These are phyloP conservation scores for Nakazawaea ishiwadae DNA, from an alignment of 805 yeast genomes.

Conservation along the genomic window DNA sequence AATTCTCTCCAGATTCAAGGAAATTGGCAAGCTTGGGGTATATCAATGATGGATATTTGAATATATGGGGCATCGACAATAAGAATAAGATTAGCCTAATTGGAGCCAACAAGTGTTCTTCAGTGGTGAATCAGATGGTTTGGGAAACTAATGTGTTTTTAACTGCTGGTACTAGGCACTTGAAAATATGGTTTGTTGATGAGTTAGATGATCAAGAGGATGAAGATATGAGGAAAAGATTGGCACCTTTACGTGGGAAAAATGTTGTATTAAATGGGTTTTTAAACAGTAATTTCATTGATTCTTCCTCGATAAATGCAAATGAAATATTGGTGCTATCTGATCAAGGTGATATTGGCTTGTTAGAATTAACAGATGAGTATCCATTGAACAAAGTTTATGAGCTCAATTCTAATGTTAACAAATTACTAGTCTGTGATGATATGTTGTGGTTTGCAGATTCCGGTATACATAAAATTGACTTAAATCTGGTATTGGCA, in stretches of 20 bases:
- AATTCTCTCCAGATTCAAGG: slow-evolving; percentile 55
- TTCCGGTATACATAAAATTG: slow-evolving; percentile 12
- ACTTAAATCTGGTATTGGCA: slow-evolving; percentile 16
- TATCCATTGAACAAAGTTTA: slow-evolving; percentile 18
- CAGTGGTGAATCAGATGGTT: slow-evolving; percentile 46
- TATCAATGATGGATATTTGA: slow-evolving; percentile 64
- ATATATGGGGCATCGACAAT: slow-evolving; percentile 44
- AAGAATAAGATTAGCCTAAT: slow-evolving; percentile 28
- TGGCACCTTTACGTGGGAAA: slow-evolving; percentile 45
- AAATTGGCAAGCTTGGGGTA: slow-evolving; percentile 58
- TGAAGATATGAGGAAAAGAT: slow-evolving; percentile 10
- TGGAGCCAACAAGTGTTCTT: slow-evolving; percentile 60
- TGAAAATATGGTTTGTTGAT: slow-evolving; percentile 56
- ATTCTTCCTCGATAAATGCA: slow-evolving; percentile 28
- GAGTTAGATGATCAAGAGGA: neutral
- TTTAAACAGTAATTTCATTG: slow-evolving; percentile 46
- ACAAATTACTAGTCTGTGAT: slow-evolving; percentile 21
- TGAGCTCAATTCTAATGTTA: slow-evolving; percentile 16
- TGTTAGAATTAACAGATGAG: slow-evolving; percentile 24
- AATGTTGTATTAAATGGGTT: slow-evolving; percentile 50
- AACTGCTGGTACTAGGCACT: slow-evolving; percentile 57
- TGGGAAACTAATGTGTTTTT: slow-evolving; percentile 50
- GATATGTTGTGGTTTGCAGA: slow-evolving; percentile 15
- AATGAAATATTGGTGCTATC: slow-evolving; percentile 34
- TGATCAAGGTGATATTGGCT: slow-evolving; percentile 28